Evolutionary conservation across 306 rosid genomes (phyloP).

Genomic region (Oemleria cerasiformis): DNA sequence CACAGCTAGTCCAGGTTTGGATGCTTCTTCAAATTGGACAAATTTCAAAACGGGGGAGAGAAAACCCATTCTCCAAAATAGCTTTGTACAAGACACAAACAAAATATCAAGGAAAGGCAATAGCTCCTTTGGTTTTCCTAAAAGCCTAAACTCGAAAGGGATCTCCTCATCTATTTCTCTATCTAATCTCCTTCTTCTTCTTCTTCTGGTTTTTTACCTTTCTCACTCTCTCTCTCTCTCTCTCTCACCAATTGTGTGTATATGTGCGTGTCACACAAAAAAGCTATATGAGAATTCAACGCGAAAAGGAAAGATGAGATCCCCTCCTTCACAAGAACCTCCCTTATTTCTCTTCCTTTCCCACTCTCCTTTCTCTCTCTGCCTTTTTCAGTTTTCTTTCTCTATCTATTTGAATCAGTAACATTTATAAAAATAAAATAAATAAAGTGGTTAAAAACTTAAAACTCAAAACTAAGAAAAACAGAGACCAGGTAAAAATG

Average conservation of each 20-base stretch:
- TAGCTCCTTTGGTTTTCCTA: conserved; percentile 15
- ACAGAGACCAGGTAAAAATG: no score
- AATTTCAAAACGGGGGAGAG: conserved; percentile 26
- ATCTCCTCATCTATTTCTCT: conserved; percentile 21
- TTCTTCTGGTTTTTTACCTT: background rate
- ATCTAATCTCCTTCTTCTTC: background rate
- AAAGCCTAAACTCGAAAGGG: conserved; percentile 9
- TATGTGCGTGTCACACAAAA: conserved; percentile 29
- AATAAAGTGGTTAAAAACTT: no score
- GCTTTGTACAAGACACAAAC: conserved; percentile 40
- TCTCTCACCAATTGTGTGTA: conserved; percentile 15
- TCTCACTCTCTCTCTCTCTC: background rate
- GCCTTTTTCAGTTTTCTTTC: conserved; percentile 13
- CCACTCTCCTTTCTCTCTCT: background rate
- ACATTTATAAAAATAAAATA: background rate
- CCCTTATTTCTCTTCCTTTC: conserved; percentile 17
- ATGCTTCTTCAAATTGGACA: conserved; percentile 53
- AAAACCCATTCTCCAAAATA: conserved; percentile 31
- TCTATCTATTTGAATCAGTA: conserved; percentile 21
- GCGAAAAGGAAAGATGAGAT: conserved; percentile 60
- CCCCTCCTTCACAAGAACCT: conserved; percentile 47
- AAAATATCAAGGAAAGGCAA: conserved; percentile 32
- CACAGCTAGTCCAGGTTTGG: conserved; percentile 32
- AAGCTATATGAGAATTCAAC: conserved; percentile 50
- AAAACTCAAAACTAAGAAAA: no score